A percentile compares a stretch with the other conserved stretches of the same genome.
These are phyloP conservation scores for Helianthus annuus DNA, from an alignment of 129 eudicot species.

Conservation along the genomic window HanXRQr2.0-SUNRISE NC_035445.2:92130161-92130660, in stretches of 20 bases:
- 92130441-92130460: slow-evolving; percentile 39
- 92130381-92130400: slow-evolving; percentile 24
- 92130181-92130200: slow-evolving; percentile 7
- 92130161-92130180: slow-evolving; percentile 31
- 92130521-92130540: slow-evolving; percentile 25
- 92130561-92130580: no score
- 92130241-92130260: slow-evolving; percentile 50
- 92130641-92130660: no score
- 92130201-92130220: slow-evolving; percentile 26
- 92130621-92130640: no score
- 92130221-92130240: slow-evolving; percentile 42
- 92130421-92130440: slow-evolving; percentile 23
- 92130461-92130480: slow-evolving; percentile 34
- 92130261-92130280: slow-evolving; percentile 56
- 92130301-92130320: slow-evolving; percentile 33
- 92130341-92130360: slow-evolving; percentile 9
- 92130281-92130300: slow-evolving; percentile 36
- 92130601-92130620: no score
- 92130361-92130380: slow-evolving; percentile 29
- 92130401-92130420: slow-evolving; percentile 2
- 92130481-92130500: slow-evolving; percentile 23
- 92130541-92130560: slow-evolving; percentile 3
- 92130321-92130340: slow-evolving; percentile 15
- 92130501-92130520: slow-evolving; percentile 40
- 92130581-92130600: no score